Percentiles rank a stretch among this genome's conserved stretches.
Evolutionary conservation across 768 basidiomycete species (phyloP).

Genomic region (Tylopilus intermedius): DNA sequence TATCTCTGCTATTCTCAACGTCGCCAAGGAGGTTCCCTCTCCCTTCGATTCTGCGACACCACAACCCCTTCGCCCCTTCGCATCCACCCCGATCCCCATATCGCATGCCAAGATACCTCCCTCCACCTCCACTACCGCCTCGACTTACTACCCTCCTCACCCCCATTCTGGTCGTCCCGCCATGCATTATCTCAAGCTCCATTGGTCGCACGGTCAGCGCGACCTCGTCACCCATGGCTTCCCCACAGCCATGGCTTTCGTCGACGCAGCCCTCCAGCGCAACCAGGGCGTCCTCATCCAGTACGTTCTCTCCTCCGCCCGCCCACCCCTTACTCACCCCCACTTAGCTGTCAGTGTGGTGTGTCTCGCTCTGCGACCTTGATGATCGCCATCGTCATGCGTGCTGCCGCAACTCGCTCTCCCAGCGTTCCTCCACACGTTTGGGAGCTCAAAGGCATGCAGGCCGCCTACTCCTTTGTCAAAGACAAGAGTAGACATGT

Average conservation of each 20-base stretch:
- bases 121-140: slow-evolving; percentile 25
- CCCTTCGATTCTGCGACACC: slow-evolving; percentile 51
- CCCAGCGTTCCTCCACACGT: slow-evolving; percentile 68
- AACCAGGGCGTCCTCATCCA: slow-evolving; percentile 81
- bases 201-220: slow-evolving; percentile 92
- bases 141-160: slow-evolving; percentile 66
- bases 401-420: slow-evolving; percentile 70
- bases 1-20: slow-evolving; percentile 82
- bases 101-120: slow-evolving; percentile 31
- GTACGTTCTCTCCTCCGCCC: slow-evolving; percentile 44
- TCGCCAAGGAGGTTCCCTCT: slow-evolving; percentile 85
- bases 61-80: slow-evolving; percentile 53
- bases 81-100: slow-evolving; percentile 65
- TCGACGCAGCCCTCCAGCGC: slow-evolving; percentile 69
- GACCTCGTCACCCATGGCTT: slow-evolving; percentile 80
- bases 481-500: slow-evolving; percentile 85
- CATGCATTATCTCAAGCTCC: slow-evolving; percentile 84
- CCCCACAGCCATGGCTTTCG: slow-evolving; percentile 73
- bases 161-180: slow-evolving; percentile 63
- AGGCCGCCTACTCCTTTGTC: slow-evolving; percentile 83
- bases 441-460: slow-evolving; percentile 81
- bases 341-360: slow-evolving; percentile 84
- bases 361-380: slow-evolving; percentile 88
- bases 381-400: slow-evolving; percentile 89
- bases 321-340: slow-evolving; percentile 13